Evolutionary conservation across 2,329 filamentous ascomycete species (phyloP).

Genomic region (Aureobasidium sp.): DNA sequence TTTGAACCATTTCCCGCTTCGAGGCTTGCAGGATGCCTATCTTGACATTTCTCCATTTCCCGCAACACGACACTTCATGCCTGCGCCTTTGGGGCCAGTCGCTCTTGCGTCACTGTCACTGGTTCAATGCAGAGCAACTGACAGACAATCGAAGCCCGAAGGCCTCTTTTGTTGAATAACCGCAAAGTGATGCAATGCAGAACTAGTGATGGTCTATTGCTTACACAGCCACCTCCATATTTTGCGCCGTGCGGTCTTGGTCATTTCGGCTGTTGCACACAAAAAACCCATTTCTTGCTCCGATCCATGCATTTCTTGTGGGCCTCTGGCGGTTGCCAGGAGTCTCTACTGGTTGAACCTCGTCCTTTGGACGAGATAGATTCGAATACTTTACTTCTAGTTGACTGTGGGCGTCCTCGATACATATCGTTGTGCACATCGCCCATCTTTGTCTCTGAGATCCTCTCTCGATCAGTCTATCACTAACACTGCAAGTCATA

Average conservation of each 20-base stretch:
- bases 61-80: neutral
- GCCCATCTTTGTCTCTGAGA: neutral
- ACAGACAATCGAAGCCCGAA: neutral
- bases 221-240: slow-evolving; percentile 4
- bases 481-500: neutral
- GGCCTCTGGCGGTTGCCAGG: neutral
- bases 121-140: too few species aligned
- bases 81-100: neutral
- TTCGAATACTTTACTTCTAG: neutral
- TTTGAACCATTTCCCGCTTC: slow-evolving; percentile 2
- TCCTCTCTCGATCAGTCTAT: neutral
- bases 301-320: neutral
- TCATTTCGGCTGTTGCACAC: neutral
- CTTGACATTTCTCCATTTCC: neutral
- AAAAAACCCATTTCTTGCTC: neutral
- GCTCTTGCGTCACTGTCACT: neutral
- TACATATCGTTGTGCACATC: too few species aligned
- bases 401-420: neutral
- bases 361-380: neutral
- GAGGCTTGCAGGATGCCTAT: neutral
- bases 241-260: neutral
- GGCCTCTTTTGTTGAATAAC: neutral
- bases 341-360: neutral
- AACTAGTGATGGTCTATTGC: neutral
- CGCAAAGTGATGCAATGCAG: slow-evolving; percentile 3